Percentiles rank a stretch among this genome's conserved stretches.
Evolutionary conservation across 257 asterid genomes (phyloP).

Genomic region (Solanum bulbocastanum): DNA sequence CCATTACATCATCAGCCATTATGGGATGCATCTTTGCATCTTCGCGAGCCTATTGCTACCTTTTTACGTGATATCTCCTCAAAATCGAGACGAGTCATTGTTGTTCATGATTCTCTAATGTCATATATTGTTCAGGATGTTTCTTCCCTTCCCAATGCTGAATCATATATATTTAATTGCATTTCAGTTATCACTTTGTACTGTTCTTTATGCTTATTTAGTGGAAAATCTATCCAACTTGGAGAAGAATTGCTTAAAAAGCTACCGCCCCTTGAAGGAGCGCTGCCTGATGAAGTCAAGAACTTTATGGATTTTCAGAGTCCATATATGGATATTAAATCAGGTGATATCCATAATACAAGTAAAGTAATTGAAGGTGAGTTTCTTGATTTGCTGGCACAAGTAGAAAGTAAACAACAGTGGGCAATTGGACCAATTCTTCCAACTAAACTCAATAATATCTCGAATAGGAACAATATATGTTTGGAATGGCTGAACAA

Average conservation of each 20-base stretch:
- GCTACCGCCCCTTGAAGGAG: conserved; percentile 25
- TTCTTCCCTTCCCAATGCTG: conserved; percentile 21
- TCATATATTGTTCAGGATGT: conserved; percentile 44
- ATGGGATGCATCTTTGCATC: conserved; percentile 17
- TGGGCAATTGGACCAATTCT: conserved; percentile 76
- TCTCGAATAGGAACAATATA: not conserved
- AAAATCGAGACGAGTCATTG: conserved; percentile 13
- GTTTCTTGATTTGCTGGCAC: conserved; percentile 27
- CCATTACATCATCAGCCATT: conserved; percentile 35
- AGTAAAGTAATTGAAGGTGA: conserved; percentile 33
- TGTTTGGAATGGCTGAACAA: conserved; percentile 41
- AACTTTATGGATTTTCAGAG: conserved; percentile 16
- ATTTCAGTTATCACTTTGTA: conserved; percentile 29
- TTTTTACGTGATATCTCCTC: conserved; percentile 12
- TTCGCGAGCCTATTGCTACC: conserved; percentile 25
- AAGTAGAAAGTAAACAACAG: conserved; percentile 16
- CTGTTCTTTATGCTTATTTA: conserved; percentile 27
- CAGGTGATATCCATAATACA: conserved; percentile 61
- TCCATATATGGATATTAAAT: conserved; percentile 12
- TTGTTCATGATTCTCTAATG: conserved; percentile 35
- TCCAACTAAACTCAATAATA: not conserved
- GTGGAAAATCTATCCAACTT: conserved; percentile 23
- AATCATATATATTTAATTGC: conserved; percentile 36
- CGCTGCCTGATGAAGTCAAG: conserved; percentile 23
- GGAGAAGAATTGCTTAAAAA: conserved; percentile 15